Evolutionary conservation across 2,329 filamentous ascomycete species (phyloP), one percentile per base, ranked within the genome.

Genomic region (Furcasterigmium sp.): DNA sequence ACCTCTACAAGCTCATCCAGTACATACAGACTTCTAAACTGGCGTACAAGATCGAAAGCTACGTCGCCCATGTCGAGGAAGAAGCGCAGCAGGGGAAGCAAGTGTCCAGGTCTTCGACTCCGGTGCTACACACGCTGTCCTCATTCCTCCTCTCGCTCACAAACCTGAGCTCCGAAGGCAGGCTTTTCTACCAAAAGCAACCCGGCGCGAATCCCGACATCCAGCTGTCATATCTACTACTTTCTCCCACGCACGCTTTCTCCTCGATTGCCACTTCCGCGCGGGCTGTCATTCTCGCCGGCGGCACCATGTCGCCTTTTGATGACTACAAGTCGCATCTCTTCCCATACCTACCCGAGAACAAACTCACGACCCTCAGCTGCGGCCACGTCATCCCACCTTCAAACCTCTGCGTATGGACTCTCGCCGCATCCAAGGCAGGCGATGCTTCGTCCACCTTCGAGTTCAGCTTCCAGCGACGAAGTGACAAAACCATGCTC

Each of bases 301-400:
- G 93, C 45, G 93, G 93, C 18, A 98, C 93, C 20, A 97, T 98
- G 93, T 95, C 93, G 3, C 93, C 93, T 0, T 95, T 97, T 70
- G 79, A 84, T 19, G 93, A 97, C 65, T 98, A 95, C 63, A 82
- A 78, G 28, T 76, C 85, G 4, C 87, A 96, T 54, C 73, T 98
- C 0, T 93, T 98, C 49, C 87, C 91, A 0, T 84, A 87, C 39
- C 62, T 95, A 0, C 59, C 77, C 0, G 53, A 73, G 1, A 63
- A 69, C 0, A 80, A 80, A 44, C 76, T 97, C 36, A 83, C 76
- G 9, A 95, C 87, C 0, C 77, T 96, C 23, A 96, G 90, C 52
- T 98, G 91, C 59, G 91, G 89, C 0, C 93, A 98, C 63, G 91
- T 98, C 37, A 94, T 98, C 42, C 91, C 93, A 0, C 64, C 78